Evolutionary conservation across 108 stramenopile species (phyloP).

Genomic region (Cyclotella kingstonii): DNA sequence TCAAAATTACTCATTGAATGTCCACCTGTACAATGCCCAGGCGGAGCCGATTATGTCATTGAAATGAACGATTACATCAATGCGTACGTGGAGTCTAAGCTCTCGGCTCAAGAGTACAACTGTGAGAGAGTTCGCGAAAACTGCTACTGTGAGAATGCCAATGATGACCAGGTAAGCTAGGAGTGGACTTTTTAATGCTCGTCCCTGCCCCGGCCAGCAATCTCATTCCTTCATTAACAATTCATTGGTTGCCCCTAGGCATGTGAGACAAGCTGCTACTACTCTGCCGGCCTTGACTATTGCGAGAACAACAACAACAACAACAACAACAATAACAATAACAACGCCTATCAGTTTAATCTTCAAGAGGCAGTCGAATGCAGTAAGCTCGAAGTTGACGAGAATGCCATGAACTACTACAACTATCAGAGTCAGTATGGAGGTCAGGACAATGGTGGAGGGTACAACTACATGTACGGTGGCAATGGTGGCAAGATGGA

Average conservation of each 20-base stretch:
- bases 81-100: conserved; percentile 48
- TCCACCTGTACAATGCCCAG: conserved; percentile 13
- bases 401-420: conserved; percentile 28
- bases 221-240: neutral
- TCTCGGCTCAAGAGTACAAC: conserved; percentile 49
- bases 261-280: conserved; percentile 27
- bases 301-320: conserved; percentile 53
- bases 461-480: conserved; percentile 50
- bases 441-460: conserved; percentile 19
- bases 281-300: conserved; percentile 47
- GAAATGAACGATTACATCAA: conserved; percentile 75
- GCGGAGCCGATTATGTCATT: conserved; percentile 70
- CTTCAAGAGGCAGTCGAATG: conserved; percentile 37
- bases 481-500: conserved; percentile 19
- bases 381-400: conserved; percentile 21
- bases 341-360: conserved; percentile 19
- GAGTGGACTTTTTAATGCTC: conserved; percentile 38
- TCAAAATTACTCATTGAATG: neutral
- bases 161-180: conserved; percentile 51
- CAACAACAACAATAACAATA: conserved; percentile 36
- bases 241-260: too few relatives aligned
- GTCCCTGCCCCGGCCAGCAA: conserved; percentile 2
- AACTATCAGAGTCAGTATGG: conserved; percentile 3
- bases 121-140: conserved; percentile 71
- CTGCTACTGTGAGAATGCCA: conserved; percentile 72